Conservation (phyloP, 441 rosid genomes). For the Bruguiera hainesii region DNA sequence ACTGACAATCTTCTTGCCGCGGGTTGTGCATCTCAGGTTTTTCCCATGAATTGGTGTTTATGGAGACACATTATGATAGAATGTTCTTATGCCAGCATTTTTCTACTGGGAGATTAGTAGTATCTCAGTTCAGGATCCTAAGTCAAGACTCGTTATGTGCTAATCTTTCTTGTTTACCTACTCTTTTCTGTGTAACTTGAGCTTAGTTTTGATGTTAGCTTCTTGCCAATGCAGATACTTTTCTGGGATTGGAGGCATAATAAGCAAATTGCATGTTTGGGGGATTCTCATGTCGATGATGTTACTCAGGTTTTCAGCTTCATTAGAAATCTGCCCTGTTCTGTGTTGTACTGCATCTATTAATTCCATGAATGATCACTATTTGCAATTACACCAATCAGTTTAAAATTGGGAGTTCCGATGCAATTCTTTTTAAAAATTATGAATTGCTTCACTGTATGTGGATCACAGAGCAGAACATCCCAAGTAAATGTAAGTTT, state of each 20-base stretch:
- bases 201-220: background rate
- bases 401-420: too few species aligned
- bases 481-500: too few species aligned
- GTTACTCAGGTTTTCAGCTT: slow-evolving; percentile 69
- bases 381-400: too few species aligned
- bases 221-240: slow-evolving; percentile 46
- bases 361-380: background rate
- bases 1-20: slow-evolving; percentile 69
- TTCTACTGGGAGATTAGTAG: background rate
- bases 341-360: background rate
- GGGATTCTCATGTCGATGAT: slow-evolving; percentile 82
- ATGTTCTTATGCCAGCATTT: background rate
- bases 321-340: slow-evolving; percentile 2
- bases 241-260: slow-evolving; percentile 96
- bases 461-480: too few species aligned
- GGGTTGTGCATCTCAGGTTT: slow-evolving; percentile 83
- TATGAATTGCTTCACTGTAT: too few species aligned
- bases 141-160: background rate
- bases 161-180: background rate
- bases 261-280: slow-evolving; percentile 90
- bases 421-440: too few species aligned
- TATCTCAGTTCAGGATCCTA: background rate
- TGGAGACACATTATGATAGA: background rate
- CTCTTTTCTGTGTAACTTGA: background rate
- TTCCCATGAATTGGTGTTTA: too few species aligned